phyloP scores from a whole-genome alignment of 768 basidiomycete species.

The Phylloporus scabripes region DNA sequence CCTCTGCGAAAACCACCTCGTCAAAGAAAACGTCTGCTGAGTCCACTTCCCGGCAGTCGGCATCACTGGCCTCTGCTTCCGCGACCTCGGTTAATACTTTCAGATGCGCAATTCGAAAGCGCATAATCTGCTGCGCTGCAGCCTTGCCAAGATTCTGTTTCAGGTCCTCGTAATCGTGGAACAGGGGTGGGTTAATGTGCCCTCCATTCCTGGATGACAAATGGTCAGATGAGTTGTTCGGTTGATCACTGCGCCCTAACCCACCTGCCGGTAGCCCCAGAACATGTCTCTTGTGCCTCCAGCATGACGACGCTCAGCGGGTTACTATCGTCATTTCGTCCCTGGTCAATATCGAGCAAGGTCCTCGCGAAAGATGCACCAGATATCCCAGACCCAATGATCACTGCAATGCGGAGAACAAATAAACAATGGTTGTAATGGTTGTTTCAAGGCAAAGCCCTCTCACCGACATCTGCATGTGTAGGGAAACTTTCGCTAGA shows the following conservation, averaged over 20 bases:
- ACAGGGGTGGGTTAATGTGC: conserved; percentile 46
- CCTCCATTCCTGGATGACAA: conserved; percentile 40
- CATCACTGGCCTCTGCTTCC: conserved; percentile 23
- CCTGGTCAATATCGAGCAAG: conserved; percentile 28
- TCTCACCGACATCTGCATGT: conserved; percentile 52
- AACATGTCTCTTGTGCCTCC: conserved; percentile 56
- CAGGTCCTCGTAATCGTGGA: conserved; percentile 39
- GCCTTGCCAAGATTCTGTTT: conserved; percentile 34
- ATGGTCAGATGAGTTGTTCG: neutral
- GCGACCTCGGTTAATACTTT: conserved; percentile 29
- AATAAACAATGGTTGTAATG: neutral
- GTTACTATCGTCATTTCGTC: conserved; percentile 11
- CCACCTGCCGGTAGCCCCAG: conserved; percentile 48
- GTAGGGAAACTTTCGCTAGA: conserved; percentile 32
- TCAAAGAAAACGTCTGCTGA: conserved; percentile 35
- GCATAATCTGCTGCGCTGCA: conserved; percentile 36
- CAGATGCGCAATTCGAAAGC: conserved; percentile 38
- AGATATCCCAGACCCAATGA: conserved; percentile 54
- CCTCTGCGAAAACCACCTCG: conserved; percentile 29
- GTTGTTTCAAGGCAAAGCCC: neutral
- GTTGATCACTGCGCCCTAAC: conserved; percentile 9
- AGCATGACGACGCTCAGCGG: conserved; percentile 44
- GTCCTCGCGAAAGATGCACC: conserved; percentile 40
- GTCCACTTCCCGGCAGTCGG: conserved; percentile 29
- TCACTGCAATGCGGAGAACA: conserved; percentile 23